Percentiles rank a stretch among this genome's conserved stretches.
Conservation (phyloP, 2,329 filamentous ascomycete genomes). For the Penicillium thymicola region DNA sequence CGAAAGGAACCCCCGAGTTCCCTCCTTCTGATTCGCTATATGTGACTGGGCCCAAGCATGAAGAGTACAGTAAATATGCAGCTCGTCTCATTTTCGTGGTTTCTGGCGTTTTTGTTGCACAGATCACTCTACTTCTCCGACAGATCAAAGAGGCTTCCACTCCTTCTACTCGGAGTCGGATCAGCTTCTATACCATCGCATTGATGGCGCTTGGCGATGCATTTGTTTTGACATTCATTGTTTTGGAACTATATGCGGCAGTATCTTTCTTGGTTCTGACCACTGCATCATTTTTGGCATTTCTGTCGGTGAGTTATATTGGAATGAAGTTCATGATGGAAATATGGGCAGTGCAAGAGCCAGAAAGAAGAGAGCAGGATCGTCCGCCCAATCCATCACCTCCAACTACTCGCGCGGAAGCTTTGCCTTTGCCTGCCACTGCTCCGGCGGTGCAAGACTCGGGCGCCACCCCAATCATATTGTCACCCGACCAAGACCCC, state of each 20-base stretch:
- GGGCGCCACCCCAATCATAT: constrained; percentile 55
- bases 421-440: constrained; percentile 53
- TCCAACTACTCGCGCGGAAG: constrained; percentile 31
- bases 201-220: constrained; percentile 61
- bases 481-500: constrained; percentile 58
- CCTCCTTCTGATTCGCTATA: constrained; percentile 52
- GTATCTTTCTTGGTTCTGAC: constrained; percentile 56
- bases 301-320: constrained; percentile 60
- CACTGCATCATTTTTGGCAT: constrained; percentile 56
- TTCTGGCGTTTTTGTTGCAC: constrained; percentile 48
- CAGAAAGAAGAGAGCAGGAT: constrained; percentile 38
- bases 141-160: constrained; percentile 65
- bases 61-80: constrained; percentile 52
- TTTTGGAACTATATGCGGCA: constrained; percentile 55
- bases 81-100: constrained; percentile 54
- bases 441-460: constrained; percentile 43
- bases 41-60: constrained; percentile 56
- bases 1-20: constrained; percentile 56
- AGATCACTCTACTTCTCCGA: constrained; percentile 56
- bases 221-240: constrained; percentile 55
- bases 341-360: constrained; percentile 62
- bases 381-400: constrained; percentile 26
- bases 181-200: constrained; percentile 63
- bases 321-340: constrained; percentile 65
- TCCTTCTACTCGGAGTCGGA: constrained; percentile 60